A percentile compares a stretch with the other conserved stretches of the same genome.
Evolutionary conservation across 192 early-diverging fungal genomes (phyloP).

Genomic region (Mortierella claussenii): DNA sequence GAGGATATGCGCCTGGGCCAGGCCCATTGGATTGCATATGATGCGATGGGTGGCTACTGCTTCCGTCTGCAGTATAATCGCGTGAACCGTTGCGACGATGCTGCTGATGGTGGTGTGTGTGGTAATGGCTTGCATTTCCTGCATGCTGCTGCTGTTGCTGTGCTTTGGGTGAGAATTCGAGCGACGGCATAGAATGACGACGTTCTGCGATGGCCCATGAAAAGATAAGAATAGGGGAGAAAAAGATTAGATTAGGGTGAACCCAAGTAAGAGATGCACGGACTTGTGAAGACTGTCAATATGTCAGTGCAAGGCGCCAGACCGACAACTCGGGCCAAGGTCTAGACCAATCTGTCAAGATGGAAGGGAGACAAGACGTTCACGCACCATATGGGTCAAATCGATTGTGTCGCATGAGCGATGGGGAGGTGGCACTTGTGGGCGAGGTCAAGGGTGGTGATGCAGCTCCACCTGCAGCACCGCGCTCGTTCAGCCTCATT

Average conservation of each 20-base stretch:
- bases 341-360: no score
- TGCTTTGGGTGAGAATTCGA: slow-evolving; percentile 51
- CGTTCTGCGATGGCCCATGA: slow-evolving; percentile 17
- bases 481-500: slow-evolving; percentile 23
- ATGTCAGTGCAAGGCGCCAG: no score
- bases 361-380: no score
- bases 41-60: slow-evolving; percentile 8
- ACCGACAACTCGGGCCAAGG: no score
- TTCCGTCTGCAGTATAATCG: slow-evolving; percentile 18
- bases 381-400: slow-evolving; percentile 50
- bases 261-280: no score
- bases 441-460: slow-evolving; percentile 41
- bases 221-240: no score
- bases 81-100: slow-evolving; percentile 39
- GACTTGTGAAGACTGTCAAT: no score
- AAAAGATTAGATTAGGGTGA: slow-evolving; percentile 4
- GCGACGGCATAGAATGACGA: slow-evolving; percentile 46
- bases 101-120: slow-evolving; percentile 3
- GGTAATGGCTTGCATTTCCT: no score
- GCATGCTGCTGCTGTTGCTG: slow-evolving; percentile 10
- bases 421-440: slow-evolving; percentile 37
- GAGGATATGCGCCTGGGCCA: slow-evolving; percentile 22
- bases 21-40: slow-evolving; percentile 19
- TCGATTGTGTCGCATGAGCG: slow-evolving; percentile 22
- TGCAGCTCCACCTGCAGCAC: slow-evolving; percentile 24